phyloP scores from a whole-genome alignment of 352 stramenopile genomes.

The Thraustotheca clavata region DNA sequence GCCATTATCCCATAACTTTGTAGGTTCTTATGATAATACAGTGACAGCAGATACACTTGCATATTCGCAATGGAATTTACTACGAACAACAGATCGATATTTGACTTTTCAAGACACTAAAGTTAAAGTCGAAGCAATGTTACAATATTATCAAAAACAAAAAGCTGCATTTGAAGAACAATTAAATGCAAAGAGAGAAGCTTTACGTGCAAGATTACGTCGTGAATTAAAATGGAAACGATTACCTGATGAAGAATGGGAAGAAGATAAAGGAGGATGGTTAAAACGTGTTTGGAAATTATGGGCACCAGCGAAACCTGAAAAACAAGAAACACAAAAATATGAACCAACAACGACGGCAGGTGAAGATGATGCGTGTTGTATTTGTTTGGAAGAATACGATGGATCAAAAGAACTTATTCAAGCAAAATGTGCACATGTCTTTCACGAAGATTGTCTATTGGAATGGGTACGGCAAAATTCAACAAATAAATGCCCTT shows the following conservation, averaged over 20 bases:
- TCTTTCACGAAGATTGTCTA: constrained; percentile 81
- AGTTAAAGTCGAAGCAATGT: constrained; percentile 17
- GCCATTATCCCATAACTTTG: neutral
- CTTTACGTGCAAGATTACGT: constrained; percentile 1
- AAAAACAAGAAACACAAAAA: neutral
- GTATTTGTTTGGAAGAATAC: constrained; percentile 33
- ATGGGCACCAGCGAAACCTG: neutral
- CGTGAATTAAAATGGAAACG: constrained; percentile 17
- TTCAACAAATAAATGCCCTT: constrained; percentile 70
- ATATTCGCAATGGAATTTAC: constrained; percentile 15
- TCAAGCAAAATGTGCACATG: constrained; percentile 71
- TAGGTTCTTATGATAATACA: constrained; percentile 1
- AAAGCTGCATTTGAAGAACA: constrained; percentile 17
- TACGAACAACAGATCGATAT: constrained; percentile 14
- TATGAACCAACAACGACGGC: neutral
- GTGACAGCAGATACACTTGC: constrained; percentile 4
- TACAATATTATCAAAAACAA: constrained; percentile 13
- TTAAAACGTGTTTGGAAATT: constrained; percentile 14
- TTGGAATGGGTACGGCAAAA: constrained; percentile 72
- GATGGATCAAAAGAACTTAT: constrained; percentile 51
- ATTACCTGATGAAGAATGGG: constrained; percentile 11
- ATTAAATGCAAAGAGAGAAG: constrained; percentile 13
- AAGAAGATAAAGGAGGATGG: constrained; percentile 16
- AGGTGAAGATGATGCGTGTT: constrained; percentile 66
- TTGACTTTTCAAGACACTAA: constrained; percentile 15